Conservation (phyloP, 768 basidiomycete genomes). For the Cyclocybe aegerita region DNA sequence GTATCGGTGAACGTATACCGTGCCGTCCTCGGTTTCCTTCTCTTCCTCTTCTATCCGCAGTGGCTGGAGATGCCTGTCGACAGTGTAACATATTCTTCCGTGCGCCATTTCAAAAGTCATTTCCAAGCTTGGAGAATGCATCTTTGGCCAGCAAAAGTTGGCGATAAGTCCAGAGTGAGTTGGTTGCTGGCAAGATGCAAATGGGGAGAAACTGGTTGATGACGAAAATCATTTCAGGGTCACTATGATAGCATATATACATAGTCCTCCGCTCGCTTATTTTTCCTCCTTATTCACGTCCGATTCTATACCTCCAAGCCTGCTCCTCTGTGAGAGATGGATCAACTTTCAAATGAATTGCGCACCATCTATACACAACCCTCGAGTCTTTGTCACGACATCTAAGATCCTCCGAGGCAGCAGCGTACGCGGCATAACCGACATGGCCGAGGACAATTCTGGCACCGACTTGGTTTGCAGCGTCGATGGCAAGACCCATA, state of each 20-base stretch:
- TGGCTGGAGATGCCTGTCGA: too few relatives aligned
- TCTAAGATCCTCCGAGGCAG: slow-evolving; percentile 37
- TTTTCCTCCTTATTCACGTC: slow-evolving; percentile 4
- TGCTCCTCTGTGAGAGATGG: slow-evolving; percentile 6
- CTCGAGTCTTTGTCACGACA: slow-evolving; percentile 39
- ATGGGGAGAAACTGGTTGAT: too few relatives aligned
- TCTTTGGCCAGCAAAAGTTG: too few relatives aligned
- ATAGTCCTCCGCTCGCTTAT: neutral
- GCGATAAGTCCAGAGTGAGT: too few relatives aligned
- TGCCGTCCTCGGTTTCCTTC: neutral
- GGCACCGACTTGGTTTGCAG: slow-evolving; percentile 35
- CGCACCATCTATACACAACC: slow-evolving; percentile 41
- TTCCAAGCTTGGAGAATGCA: too few relatives aligned
- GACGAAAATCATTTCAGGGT: too few relatives aligned
- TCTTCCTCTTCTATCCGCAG: neutral
- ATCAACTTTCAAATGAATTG: neutral
- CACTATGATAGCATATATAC: too few relatives aligned
- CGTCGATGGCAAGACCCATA: slow-evolving; percentile 36
- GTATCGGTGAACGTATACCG: too few relatives aligned
- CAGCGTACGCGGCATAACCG: slow-evolving; percentile 35
- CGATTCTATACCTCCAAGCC: slow-evolving; percentile 35
- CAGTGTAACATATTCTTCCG: too few relatives aligned
- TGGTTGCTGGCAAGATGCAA: too few relatives aligned
- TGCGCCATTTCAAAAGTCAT: too few relatives aligned
- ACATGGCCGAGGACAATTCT: slow-evolving; percentile 38